phyloP scores from a whole-genome alignment of 306 rosid genomes.

The Quercus bicolor region DNA sequence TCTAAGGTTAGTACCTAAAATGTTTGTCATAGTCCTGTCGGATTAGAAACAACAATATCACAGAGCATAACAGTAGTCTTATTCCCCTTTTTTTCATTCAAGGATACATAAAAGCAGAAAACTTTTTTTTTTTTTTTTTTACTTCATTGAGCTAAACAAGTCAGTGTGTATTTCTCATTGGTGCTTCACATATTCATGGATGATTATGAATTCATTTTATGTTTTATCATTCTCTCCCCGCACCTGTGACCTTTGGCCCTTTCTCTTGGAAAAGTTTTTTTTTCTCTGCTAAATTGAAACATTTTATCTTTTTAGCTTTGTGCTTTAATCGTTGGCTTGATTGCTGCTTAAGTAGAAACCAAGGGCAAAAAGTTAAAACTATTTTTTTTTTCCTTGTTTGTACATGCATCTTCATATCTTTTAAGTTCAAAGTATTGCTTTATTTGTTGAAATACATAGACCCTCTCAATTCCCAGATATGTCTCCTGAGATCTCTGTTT shows the following conservation, averaged over 20 bases:
- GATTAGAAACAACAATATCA: neutral
- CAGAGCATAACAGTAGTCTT: neutral
- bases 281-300: neutral
- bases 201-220: neutral
- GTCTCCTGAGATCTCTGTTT: neutral
- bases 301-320: neutral
- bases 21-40: neutral
- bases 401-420: neutral
- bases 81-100: neutral
- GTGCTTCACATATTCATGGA: neutral
- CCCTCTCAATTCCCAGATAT: neutral
- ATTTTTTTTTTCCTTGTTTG: neutral
- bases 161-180: neutral
- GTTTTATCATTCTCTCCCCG: neutral
- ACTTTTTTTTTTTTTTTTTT: neutral
- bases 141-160: neutral
- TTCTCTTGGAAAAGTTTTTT: too few relatives aligned
- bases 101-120: neutral
- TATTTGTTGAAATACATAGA: neutral
- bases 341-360: neutral
- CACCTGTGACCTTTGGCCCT: too few relatives aligned
- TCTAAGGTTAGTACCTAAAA: conserved; percentile 61
- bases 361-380: neutral
- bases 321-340: neutral
- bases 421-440: neutral